Percentiles rank a stretch among this genome's conserved stretches.
Conservation (phyloP, 768 basidiomycete genomes). For the Sporobolomyces pararoseus region DNA sequence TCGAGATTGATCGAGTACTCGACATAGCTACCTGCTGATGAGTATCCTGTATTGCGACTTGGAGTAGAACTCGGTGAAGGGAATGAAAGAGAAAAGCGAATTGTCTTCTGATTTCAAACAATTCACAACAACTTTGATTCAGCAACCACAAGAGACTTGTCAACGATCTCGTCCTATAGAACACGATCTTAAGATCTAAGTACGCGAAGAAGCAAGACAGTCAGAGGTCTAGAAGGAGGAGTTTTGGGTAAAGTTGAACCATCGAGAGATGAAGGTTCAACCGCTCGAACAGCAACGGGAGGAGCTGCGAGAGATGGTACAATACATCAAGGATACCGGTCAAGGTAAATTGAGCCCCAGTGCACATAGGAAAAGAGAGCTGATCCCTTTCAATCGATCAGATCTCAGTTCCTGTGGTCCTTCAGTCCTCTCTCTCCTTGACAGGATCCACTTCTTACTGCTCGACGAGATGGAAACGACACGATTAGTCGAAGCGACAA, state of each 20-base stretch:
- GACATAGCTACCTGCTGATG: no score
- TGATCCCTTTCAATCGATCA: not conserved
- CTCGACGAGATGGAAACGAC: not conserved
- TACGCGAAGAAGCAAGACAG: no score
- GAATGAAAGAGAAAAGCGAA: not conserved
- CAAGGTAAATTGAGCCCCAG: not conserved
- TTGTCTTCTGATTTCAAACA: no score
- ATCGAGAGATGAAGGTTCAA: not conserved
- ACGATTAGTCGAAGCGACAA: slow-evolving; percentile 10
- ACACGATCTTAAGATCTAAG: no score
- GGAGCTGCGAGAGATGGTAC: not conserved
- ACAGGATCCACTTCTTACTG: not conserved
- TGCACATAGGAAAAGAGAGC: no score
- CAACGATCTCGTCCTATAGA: no score
- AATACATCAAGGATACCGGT: not conserved
- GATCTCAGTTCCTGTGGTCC: not conserved
- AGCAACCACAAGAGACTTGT: no score
- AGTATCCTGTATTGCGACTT: no score
- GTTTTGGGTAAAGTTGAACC: not conserved
- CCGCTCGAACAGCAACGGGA: no score
- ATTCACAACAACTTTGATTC: no score
- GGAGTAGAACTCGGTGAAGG: no score
- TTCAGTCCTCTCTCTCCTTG: not conserved
- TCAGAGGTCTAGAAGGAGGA: no score
- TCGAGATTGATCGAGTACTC: not conserved